These are phyloP conservation scores for Colletotrichum nymphaeae DNA, from an alignment of 2,329 filamentous ascomycete species.

Conservation along the genomic window DNA sequence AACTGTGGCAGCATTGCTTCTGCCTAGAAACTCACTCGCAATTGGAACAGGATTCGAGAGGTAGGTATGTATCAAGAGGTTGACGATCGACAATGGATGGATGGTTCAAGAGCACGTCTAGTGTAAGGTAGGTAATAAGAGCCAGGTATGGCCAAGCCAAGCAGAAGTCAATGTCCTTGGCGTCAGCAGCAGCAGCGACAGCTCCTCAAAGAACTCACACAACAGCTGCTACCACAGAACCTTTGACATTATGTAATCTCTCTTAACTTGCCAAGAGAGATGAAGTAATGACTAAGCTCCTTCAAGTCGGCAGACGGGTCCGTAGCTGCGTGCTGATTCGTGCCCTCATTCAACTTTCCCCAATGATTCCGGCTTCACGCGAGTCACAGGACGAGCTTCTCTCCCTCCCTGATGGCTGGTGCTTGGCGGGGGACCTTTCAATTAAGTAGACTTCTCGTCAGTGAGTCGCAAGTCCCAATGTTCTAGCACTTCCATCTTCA, in stretches of 20 bases:
- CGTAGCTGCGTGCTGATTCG: slow-evolving; percentile 32
- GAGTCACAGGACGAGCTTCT: slow-evolving; percentile 15
- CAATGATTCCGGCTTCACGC: slow-evolving; percentile 34
- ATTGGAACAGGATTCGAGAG: neutral
- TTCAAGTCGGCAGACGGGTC: slow-evolving; percentile 23
- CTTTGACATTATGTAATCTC: slow-evolving; percentile 27
- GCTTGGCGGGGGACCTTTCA: slow-evolving; percentile 12
- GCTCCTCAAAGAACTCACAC: neutral
- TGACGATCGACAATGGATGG: neutral
- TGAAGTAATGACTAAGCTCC: slow-evolving; percentile 25
- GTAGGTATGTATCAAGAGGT: neutral
- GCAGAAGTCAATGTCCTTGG: too few species aligned
- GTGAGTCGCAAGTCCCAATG: slow-evolving; percentile 14
- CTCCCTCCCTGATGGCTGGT: neutral
- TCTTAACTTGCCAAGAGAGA: slow-evolving; percentile 19
- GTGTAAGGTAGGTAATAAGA: too few species aligned
- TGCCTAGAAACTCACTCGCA: neutral
- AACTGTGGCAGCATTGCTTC: neutral
- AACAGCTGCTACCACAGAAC: neutral
- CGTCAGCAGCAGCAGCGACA: neutral
- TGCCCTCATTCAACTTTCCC: slow-evolving; percentile 33
- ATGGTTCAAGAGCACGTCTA: neutral
- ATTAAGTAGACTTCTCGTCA: slow-evolving; percentile 30
- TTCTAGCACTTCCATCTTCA: slow-evolving; percentile 33
- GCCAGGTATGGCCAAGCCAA: neutral